Base-by-base conservation (phyloP, 2,329 filamentous ascomycete genomes). In the Fusarium sp. region DNA sequence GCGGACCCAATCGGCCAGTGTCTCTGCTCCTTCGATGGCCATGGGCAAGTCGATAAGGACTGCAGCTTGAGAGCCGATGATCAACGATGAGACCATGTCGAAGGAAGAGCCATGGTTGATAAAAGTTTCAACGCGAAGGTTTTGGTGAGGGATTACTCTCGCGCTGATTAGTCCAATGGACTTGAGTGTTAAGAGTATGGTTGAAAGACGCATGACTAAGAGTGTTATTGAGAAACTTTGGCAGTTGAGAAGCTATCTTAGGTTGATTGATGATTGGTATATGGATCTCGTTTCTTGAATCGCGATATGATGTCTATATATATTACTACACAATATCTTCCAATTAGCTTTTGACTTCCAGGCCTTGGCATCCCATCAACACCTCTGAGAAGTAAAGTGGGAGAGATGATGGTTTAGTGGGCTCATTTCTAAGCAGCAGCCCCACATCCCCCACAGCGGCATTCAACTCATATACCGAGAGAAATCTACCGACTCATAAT, bases 401-500 rank as follows among this genome's bases (percentile, higher is more conserved):
- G 32, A 50, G 32, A 2, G 30, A 50, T 50, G 12, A 6, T 7
- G 32, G 23, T 30, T 6, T 18, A 13, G 46, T 35, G 20, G 30
- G 30, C 11, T 15, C 30, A 50, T 50, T 50, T 26, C 46, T 50
- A 50, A 50, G 11, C 12, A 4, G 0, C 5, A n/a, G 14, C 32
- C 33, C 46, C 46, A 50, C 46, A 48, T 26, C 11, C 46, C 17
- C 46, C 30, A 33, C 46, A 23, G 30, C 46, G 46, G 46, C 46
- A 50, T 35, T 50, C 46, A 15, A 18, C 20, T 23, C 8, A 2
- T 35, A 50, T 7, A 26, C 46, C 46, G 46, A 50, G n/a, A 50
- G 14, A 20, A 50, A 7, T 11, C 12, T 35, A 35, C 30, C n/a
- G n/a, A n/a, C n/a, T n/a, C n/a, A n/a, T n/a, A n/a, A n/a, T n/a